These are phyloP conservation scores for Eucalyptus caleyi DNA, from an alignment of 345 rosid species.

Conservation along the genomic window DNA sequence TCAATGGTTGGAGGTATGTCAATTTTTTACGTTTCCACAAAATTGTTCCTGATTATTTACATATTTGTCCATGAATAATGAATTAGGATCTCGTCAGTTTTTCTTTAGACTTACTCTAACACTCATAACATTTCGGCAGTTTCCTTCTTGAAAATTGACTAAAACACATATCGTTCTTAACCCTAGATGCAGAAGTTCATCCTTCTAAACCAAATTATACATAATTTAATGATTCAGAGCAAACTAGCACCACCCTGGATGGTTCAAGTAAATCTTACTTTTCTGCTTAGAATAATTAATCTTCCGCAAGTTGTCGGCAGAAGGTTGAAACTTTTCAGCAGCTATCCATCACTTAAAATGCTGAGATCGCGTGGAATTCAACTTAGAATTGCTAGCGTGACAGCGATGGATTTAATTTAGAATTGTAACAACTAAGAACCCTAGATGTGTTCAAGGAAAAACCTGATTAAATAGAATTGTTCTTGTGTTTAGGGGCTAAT, in stretches of 20 bases:
- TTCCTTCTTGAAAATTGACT: background rate
- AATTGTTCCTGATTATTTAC: too few species aligned
- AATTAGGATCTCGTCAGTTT: too few species aligned
- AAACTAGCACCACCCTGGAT: background rate
- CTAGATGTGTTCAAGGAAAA: background rate
- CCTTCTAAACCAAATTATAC: background rate
- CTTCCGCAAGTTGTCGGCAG: background rate
- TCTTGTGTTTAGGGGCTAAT: background rate
- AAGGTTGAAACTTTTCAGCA: background rate
- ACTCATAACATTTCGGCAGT: background rate
- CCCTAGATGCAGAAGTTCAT: background rate
- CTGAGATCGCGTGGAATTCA: background rate
- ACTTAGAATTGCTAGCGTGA: background rate
- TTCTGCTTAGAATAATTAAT: background rate
- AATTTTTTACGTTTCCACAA: too few species aligned
- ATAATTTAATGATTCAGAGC: background rate
- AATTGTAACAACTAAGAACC: background rate
- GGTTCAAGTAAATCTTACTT: background rate
- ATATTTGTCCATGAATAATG: too few species aligned
- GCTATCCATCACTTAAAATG: background rate
- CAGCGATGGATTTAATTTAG: background rate
- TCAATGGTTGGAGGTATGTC: too few species aligned
- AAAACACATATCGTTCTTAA: background rate
- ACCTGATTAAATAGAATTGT: background rate
- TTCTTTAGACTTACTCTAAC: too few species aligned